Evolutionary conservation across 1,139 yeast species (phyloP), one percentile per base, ranked within the genome.

Genomic region (Meyerozyma sp.): DNA sequence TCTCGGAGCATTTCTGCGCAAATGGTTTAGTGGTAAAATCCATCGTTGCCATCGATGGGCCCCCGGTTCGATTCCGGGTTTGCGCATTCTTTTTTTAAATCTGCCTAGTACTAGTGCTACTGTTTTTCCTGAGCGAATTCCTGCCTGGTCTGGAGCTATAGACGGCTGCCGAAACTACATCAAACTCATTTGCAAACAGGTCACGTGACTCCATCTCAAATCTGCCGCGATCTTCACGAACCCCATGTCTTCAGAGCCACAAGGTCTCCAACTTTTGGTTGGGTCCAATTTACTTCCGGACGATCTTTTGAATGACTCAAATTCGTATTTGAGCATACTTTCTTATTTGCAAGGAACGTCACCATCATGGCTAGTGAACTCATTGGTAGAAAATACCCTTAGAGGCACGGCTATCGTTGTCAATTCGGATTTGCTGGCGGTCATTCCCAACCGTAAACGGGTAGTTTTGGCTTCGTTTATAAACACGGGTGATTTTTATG

Each of bases 311-410:
- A 21, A 34, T 34, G 37, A 21, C 9, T 10, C 13, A 11, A 34
- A 21, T 34, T 59, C 66, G 3, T 52, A 54, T 39, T 54, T 81
- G 34, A 67, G 78, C 1, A 55, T 79, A 1, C 63, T 85, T 2
- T 72, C 87, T 0, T 76, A 82, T 48, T 67, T 73, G 1, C 78
- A 75, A 47, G 84, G 87, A 0, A 83, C 89, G 0, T 72, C 80
- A 16, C 82, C 94, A 1, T 59, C 77, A 5, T 87, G 95, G 95
- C 64, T 86, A 29, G 57, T 78, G 6, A 74, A 67, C 35, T 66
- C 77, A 3, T 53, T 79, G 29, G 59, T 77, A 8, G 81, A 77
- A 52, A 73, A 66, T 47, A 57, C 73, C 11, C 48, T 77, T 14
- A 50, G 55, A 10, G 79, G 78, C 2, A 71, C 74, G 3, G 70